phyloP scores from a whole-genome alignment of 2,329 filamentous ascomycete species.

The Thelonectria rubi region DNA sequence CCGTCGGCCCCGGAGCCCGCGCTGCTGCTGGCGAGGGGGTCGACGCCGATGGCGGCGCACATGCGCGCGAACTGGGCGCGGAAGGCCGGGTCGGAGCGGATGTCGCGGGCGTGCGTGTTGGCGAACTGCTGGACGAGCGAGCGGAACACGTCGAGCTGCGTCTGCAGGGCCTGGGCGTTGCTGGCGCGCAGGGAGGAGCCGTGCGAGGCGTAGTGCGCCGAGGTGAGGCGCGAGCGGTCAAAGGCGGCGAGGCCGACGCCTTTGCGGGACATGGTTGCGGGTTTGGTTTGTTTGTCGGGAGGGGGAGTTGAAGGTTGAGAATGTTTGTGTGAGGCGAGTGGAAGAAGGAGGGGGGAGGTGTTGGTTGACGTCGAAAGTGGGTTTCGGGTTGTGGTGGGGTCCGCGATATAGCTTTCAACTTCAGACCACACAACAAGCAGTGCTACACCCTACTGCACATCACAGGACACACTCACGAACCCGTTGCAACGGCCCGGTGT shows the following conservation, averaged over 20 bases:
- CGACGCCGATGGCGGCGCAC: constrained; percentile 96
- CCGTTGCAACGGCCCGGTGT: background rate
- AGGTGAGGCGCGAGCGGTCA: constrained; percentile 83
- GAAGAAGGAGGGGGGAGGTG: no score
- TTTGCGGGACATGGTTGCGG: constrained; percentile 70
- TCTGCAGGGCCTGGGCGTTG: constrained; percentile 86
- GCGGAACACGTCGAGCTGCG: constrained; percentile 95
- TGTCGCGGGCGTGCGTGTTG: constrained; percentile 92
- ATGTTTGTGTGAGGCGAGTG: no score
- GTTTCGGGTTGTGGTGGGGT: constrained; percentile 19
- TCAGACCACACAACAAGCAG: background rate
- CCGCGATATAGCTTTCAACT: constrained; percentile 17
- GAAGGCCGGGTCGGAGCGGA: constrained; percentile 93
- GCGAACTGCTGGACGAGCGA: constrained; percentile 95
- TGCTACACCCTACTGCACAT: no score
- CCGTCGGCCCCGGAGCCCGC: constrained; percentile 47
- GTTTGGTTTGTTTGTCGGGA: background rate
- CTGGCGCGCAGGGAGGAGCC: constrained; percentile 85
- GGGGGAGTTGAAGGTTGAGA: no score
- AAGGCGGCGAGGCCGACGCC: constrained; percentile 93
- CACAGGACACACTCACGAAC: background rate
- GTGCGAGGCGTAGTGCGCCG: constrained; percentile 89
- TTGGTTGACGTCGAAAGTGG: constrained; percentile 17
- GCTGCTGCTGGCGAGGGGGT: constrained; percentile 75
- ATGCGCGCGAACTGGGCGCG: constrained; percentile 97